phyloP scores from a whole-genome alignment of 768 basidiomycete genomes.

The Porphyrellus cyaneotinctus region DNA sequence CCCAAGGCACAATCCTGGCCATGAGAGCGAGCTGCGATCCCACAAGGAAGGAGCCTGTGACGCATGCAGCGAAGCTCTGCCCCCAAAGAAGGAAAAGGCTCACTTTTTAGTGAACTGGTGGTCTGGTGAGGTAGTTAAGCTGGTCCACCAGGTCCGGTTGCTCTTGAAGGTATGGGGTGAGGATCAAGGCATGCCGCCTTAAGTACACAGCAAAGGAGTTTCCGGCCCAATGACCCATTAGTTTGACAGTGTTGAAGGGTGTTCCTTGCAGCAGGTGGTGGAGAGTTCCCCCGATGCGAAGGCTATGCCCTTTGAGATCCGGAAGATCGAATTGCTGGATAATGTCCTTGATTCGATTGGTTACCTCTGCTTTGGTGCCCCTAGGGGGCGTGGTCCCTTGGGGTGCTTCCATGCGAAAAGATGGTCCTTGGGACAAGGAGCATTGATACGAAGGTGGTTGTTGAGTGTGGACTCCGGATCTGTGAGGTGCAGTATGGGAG shows the following conservation, averaged over 20 bases:
- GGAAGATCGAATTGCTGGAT: not conserved
- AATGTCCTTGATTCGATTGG: not conserved
- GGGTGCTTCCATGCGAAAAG: not conserved
- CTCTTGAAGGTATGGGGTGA: not conserved
- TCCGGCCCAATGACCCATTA: not conserved
- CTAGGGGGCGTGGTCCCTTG: not conserved
- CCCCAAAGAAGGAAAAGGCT: not conserved
- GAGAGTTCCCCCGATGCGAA: not conserved
- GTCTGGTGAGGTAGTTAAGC: not conserved
- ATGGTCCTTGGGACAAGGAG: not conserved
- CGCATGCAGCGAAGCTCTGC: not conserved
- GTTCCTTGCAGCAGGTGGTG: not conserved
- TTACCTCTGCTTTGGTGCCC: not conserved
- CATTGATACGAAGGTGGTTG: not conserved
- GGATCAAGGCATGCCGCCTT: not conserved
- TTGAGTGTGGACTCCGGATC: not conserved
- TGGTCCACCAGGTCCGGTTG: no score
- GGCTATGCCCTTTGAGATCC: not conserved
- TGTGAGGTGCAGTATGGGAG: not conserved
- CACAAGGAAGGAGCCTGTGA: not conserved
- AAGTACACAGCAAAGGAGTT: not conserved
- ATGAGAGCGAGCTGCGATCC: no score
- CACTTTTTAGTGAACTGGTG: not conserved
- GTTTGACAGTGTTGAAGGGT: not conserved
- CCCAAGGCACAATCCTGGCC: no score